Percentiles rank a stretch among this genome's conserved stretches.
phyloP scores from a whole-genome alignment of 2,329 filamentous ascomycete genomes.

The Aspergillus caelatus region DNA sequence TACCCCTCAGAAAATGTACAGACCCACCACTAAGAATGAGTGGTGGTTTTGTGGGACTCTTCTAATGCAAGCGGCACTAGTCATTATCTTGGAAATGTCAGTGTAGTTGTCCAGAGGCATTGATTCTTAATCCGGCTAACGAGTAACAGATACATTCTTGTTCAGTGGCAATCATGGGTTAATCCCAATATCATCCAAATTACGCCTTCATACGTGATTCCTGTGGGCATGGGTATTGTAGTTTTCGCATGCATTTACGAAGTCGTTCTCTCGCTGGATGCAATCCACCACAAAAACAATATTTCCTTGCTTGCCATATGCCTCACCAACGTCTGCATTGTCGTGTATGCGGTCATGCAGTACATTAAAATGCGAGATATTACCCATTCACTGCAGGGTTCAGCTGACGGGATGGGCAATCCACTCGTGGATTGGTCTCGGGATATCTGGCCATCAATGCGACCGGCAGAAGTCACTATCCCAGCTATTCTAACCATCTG shows the following conservation, averaged over 20 bases:
- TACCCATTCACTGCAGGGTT: not conserved
- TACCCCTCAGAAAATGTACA: not conserved
- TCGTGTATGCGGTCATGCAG: conserved; percentile 20
- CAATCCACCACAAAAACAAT: conserved; percentile 23
- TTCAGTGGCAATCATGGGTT: conserved; percentile 8
- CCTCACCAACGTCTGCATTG: conserved; percentile 15
- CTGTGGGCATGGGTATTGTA: not conserved
- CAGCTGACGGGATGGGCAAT: not conserved
- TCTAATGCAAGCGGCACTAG: not conserved
- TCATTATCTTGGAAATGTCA: conserved; percentile 1
- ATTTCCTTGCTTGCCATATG: conserved; percentile 23
- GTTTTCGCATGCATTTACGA: conserved; percentile 14
- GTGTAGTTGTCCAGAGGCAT: not conserved
- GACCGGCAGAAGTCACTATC: conserved; percentile 14
- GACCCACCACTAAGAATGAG: not conserved
- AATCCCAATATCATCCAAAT: conserved; percentile 5
- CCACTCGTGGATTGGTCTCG: conserved; percentile 14
- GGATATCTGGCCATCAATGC: conserved; percentile 17
- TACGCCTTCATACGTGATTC: not conserved
- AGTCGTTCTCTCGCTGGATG: conserved; percentile 17
- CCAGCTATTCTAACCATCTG: conserved; percentile 19
- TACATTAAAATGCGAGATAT: conserved; percentile 10
- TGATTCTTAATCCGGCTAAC: not conserved
- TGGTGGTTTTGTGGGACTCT: conserved; percentile 6
- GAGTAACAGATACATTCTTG: not conserved